Percentiles rank a stretch among this genome's conserved stretches.
phyloP scores from a whole-genome alignment of 2,329 filamentous ascomycete species.

The Chalara sp. region DNA sequence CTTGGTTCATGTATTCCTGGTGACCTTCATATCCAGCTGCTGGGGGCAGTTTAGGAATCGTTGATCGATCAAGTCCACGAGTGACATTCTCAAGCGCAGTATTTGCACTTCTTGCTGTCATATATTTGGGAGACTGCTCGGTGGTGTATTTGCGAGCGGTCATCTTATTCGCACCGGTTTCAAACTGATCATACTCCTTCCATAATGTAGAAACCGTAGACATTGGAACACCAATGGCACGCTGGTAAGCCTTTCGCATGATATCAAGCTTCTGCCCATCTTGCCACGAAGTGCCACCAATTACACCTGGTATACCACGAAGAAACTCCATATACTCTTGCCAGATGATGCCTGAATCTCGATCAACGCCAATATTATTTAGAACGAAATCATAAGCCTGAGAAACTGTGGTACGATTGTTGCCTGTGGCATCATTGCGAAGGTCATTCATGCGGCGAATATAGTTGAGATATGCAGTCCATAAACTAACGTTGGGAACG shows the following conservation, averaged over 20 bases:
- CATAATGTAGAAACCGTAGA: conserved; percentile 76
- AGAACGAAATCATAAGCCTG: conserved; percentile 92
- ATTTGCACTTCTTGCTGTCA: conserved; percentile 89
- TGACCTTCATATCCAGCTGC: conserved; percentile 81
- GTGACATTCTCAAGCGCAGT: conserved; percentile 88
- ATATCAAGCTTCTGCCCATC: conserved; percentile 98
- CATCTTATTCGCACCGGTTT: conserved; percentile 87
- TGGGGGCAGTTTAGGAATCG: conserved; percentile 75
- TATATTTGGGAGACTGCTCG: conserved; percentile 86
- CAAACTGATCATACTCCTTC: conserved; percentile 97
- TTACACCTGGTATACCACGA: conserved; percentile 75
- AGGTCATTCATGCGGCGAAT: conserved; percentile 87
- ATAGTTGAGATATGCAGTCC: conserved; percentile 92
- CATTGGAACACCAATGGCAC: conserved; percentile 81
- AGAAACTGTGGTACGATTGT: conserved; percentile 71
- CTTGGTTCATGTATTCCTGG: conserved; percentile 74
- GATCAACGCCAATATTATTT: conserved; percentile 82
- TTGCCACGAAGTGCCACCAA: conserved; percentile 86
- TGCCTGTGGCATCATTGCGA: conserved; percentile 68
- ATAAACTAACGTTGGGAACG: conserved; percentile 78
- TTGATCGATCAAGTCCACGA: conserved; percentile 66
- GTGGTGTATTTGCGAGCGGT: conserved; percentile 91
- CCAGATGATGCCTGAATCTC: conserved; percentile 86
- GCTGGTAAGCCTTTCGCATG: conserved; percentile 85
- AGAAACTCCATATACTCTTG: conserved; percentile 92